Evolutionary conservation across 2,329 filamentous ascomycete genomes (phyloP).

Genomic region (Verticillium nubilum): DNA sequence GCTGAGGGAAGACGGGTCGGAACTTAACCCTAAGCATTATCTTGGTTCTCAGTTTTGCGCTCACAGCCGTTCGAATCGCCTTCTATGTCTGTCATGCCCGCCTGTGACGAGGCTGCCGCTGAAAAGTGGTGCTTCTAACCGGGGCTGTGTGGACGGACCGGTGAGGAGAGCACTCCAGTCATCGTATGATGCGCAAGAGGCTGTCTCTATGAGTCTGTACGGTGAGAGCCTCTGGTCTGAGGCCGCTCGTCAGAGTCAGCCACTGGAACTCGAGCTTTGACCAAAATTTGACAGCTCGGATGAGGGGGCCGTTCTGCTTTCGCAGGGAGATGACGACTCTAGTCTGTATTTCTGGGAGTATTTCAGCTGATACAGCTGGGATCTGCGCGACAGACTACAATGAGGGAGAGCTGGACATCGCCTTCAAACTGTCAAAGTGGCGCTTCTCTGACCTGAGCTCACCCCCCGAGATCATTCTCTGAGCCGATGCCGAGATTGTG

Average conservation of each 20-base stretch:
- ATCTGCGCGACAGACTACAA: constrained; percentile 9
- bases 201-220: constrained; percentile 66
- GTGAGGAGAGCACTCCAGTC: constrained; percentile 52
- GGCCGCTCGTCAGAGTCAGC: constrained; percentile 68
- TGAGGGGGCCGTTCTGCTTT: constrained; percentile 18
- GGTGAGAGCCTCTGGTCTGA: constrained; percentile 69
- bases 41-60: constrained; percentile 70
- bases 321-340: constrained; percentile 10
- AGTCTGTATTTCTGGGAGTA: constrained; percentile 13
- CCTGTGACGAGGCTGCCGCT: constrained; percentile 33
- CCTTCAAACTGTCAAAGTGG: constrained; percentile 43
- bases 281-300: constrained; percentile 33
- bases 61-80: constrained; percentile 62
- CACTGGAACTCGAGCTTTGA: constrained; percentile 59
- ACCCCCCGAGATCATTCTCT: constrained; percentile 5
- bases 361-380: constrained; percentile 11
- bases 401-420: constrained; percentile 39
- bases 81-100: constrained; percentile 48
- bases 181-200: constrained; percentile 48
- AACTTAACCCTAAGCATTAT: constrained; percentile 93
- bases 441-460: constrained; percentile 3
- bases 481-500: constrained; percentile 14
- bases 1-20: constrained; percentile 63
- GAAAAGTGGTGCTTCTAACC: constrained; percentile 41
- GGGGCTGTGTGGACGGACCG: constrained; percentile 37